These are phyloP conservation scores for Ceratocystis lukuohia DNA, from an alignment of 2,329 filamentous ascomycete genomes.

Conservation along the genomic window DNA sequence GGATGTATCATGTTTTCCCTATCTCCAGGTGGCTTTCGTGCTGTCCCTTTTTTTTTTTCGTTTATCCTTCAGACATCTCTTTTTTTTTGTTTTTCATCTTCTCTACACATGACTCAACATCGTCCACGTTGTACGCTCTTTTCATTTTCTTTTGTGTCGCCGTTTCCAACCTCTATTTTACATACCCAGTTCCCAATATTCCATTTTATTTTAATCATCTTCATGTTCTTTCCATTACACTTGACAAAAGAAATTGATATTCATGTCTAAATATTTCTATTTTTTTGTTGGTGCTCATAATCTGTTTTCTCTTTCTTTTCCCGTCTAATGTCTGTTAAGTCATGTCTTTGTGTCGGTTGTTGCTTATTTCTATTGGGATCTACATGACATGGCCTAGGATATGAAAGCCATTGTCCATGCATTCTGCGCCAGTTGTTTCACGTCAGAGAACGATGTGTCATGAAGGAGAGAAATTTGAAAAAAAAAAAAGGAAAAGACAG, in stretches of 20 bases:
- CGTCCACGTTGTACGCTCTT: background rate
- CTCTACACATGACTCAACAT: background rate
- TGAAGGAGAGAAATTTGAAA: background rate
- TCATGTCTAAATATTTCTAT: background rate
- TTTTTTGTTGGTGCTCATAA: background rate
- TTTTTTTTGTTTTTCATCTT: background rate
- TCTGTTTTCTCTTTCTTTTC: background rate
- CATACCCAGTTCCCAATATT: constrained; percentile 5
- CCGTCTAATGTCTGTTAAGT: background rate
- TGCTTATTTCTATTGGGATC: background rate
- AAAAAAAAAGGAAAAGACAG: background rate
- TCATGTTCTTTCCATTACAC: background rate
- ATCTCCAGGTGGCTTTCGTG: constrained; percentile 5
- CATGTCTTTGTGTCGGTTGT: background rate
- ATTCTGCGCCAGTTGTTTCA: background rate
- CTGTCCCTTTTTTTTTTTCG: background rate
- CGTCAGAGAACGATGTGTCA: background rate
- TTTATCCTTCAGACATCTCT: background rate
- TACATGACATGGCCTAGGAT: background rate
- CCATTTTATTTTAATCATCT: background rate
- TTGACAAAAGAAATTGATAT: background rate
- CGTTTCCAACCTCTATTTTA: background rate
- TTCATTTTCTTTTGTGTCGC: background rate
- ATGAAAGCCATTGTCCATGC: background rate
- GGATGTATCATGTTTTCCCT: background rate